Percentiles rank a stretch among this genome's conserved stretches.
Conservation (phyloP, 202 grass and related monocot species). For the Panicum virgatum region DNA sequence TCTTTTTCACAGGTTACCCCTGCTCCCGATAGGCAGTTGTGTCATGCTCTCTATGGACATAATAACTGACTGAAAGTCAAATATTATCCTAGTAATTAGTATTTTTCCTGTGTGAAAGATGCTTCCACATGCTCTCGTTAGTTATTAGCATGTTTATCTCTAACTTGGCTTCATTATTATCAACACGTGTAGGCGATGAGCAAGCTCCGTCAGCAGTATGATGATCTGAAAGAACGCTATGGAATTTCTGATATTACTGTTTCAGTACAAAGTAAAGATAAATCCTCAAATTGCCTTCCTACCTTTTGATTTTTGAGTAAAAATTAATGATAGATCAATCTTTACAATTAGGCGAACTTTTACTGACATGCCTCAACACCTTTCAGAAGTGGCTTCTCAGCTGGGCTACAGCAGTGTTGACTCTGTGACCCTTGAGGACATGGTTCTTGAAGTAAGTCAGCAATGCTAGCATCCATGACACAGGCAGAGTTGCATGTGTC, state of each 20-base stretch:
- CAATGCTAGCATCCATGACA: neutral
- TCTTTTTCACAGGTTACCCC: conserved; percentile 62
- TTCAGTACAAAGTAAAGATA: conserved; percentile 76
- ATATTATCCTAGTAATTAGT: neutral
- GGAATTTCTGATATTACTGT: conserved; percentile 69
- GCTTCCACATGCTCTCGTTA: neutral
- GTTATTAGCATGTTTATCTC: neutral
- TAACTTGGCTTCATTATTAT: neutral
- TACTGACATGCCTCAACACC: conserved; percentile 20
- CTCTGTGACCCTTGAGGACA: conserved; percentile 63
- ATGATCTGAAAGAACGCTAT: conserved; percentile 78
- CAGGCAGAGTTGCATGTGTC: neutral
- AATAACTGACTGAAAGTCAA: neutral
- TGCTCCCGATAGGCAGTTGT: neutral
- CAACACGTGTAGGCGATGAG: conserved; percentile 42
- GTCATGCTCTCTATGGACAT: neutral
- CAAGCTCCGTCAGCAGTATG: conserved; percentile 52
- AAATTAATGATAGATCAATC: neutral
- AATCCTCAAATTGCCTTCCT: neutral
- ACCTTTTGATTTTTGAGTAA: neutral
- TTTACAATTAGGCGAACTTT: neutral
- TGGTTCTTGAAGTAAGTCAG: conserved; percentile 73
- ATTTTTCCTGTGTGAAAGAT: neutral
- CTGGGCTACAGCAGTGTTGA: conserved; percentile 57
- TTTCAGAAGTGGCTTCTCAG: conserved; percentile 70